phyloP scores from a whole-genome alignment of 768 basidiomycete species.

The Kwoniella bestiolae region DNA sequence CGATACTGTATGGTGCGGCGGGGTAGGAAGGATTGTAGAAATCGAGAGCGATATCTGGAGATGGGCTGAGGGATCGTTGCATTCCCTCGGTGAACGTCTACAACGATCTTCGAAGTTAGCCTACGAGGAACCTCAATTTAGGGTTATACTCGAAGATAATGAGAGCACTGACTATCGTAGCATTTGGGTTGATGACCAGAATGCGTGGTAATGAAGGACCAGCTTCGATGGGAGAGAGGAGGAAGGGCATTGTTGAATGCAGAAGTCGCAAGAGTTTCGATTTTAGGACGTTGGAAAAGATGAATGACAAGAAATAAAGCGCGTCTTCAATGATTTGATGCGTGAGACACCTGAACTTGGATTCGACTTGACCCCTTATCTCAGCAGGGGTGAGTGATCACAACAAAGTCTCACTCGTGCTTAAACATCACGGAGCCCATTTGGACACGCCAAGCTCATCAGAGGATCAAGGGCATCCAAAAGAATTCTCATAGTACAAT shows the following conservation, averaged over 20 bases:
- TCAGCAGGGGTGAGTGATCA: too few species aligned
- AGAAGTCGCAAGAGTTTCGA: too few species aligned
- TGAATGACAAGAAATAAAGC: too few species aligned
- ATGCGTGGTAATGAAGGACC: neutral
- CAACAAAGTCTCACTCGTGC: too few species aligned
- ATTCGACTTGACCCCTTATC: too few species aligned
- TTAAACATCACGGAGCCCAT: too few species aligned
- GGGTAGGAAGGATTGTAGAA: neutral
- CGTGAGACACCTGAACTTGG: too few species aligned
- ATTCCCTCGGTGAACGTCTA: neutral
- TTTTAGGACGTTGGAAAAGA: too few species aligned
- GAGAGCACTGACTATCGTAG: neutral
- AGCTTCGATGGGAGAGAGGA: neutral
- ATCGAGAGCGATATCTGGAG: neutral
- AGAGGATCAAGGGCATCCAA: too few species aligned
- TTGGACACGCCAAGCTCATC: too few species aligned
- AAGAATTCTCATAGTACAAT: too few species aligned
- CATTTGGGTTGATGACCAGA: neutral
- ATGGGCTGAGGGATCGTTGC: neutral
- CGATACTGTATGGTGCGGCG: slow-evolving; percentile 21
- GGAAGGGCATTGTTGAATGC: neutral
- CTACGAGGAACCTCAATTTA: neutral
- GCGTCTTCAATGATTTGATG: too few species aligned
- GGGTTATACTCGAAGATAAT: neutral
- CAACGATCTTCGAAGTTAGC: neutral